These are phyloP conservation scores for Phytophthora litchii DNA, from an alignment of 352 stramenopile genomes.

Conservation along the genomic window DNA sequence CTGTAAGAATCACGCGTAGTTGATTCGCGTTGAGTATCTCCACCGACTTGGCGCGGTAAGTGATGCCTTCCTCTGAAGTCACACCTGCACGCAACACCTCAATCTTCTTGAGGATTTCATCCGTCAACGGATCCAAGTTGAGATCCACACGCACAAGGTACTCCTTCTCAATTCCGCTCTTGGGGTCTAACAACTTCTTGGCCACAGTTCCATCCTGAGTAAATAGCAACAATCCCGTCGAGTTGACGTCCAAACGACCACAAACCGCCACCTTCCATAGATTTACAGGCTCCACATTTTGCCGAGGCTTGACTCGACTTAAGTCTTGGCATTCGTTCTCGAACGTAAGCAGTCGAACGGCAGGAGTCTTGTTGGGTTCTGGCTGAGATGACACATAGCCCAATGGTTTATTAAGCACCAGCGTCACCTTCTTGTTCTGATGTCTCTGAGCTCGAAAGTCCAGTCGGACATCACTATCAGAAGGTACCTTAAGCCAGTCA, in stretches of 20 bases:
- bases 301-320: slow-evolving; percentile 46
- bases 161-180: slow-evolving; percentile 79
- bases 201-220: slow-evolving; percentile 80
- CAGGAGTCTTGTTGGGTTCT: slow-evolving; percentile 64
- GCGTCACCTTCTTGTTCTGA: slow-evolving; percentile 77
- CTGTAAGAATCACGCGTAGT: slow-evolving; percentile 90
- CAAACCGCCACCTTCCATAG: slow-evolving; percentile 86
- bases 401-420: slow-evolving; percentile 86
- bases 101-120: slow-evolving; percentile 40
- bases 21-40: slow-evolving; percentile 85
- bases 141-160: slow-evolving; percentile 82
- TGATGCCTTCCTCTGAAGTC: slow-evolving; percentile 60
- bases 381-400: slow-evolving; percentile 84
- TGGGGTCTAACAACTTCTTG: slow-evolving; percentile 81
- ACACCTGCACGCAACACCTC: slow-evolving; percentile 58
- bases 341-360: slow-evolving; percentile 76
- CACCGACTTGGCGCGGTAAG: slow-evolving; percentile 79
- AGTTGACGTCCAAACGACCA: slow-evolving; percentile 84
- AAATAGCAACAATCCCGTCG: slow-evolving; percentile 80
- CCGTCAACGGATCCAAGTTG: slow-evolving; percentile 49
- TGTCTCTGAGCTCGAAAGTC: slow-evolving; percentile 71
- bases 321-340: slow-evolving; percentile 80
- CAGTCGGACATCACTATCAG: slow-evolving; percentile 62
- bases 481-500: slow-evolving; percentile 74
- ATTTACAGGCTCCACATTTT: slow-evolving; percentile 55